phyloP scores from a whole-genome alignment of 495 filamentous ascomycete species.

The Stereocaulon alpinum region DNA sequence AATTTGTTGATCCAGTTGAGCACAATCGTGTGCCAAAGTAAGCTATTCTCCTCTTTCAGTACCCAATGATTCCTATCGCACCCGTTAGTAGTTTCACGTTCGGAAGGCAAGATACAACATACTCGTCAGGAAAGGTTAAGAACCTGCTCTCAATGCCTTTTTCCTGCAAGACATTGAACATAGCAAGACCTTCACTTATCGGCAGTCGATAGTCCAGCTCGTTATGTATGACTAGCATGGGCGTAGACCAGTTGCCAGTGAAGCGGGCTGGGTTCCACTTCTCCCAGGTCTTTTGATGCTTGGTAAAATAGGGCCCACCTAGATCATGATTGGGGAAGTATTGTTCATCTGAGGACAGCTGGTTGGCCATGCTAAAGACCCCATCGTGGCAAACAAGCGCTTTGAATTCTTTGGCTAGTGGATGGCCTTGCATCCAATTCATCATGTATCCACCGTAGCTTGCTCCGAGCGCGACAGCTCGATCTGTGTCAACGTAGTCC shows the following conservation, averaged over 20 bases:
- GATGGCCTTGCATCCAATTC: conserved; percentile 49
- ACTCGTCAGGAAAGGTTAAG: conserved; percentile 74
- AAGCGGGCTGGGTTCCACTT: conserved; percentile 71
- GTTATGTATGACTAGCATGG: conserved; percentile 81
- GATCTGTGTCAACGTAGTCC: conserved; percentile 60
- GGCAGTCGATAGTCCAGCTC: conserved; percentile 86
- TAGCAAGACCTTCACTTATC: conserved; percentile 69
- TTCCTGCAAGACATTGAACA: conserved; percentile 81
- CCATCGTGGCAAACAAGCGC: conserved; percentile 89
- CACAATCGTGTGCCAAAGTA: conserved; percentile 86
- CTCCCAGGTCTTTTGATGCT: conserved; percentile 60
- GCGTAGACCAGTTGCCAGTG: conserved; percentile 69
- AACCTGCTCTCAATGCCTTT: conserved; percentile 41
- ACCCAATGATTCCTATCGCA: conserved; percentile 61
- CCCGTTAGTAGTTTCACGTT: not conserved
- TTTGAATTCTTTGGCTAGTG: conserved; percentile 29
- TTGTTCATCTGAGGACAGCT: conserved; percentile 72
- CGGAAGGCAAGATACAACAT: not conserved
- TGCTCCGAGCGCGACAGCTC: conserved; percentile 74
- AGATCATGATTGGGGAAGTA: conserved; percentile 86
- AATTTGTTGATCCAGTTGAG: conserved; percentile 83
- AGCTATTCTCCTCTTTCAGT: conserved; percentile 77
- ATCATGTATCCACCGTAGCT: conserved; percentile 87
- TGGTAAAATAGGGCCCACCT: conserved; percentile 61
- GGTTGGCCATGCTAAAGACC: conserved; percentile 66